Conservation (phyloP, 805 yeast species). For the Grigorovia yakushimaensis region DNA sequence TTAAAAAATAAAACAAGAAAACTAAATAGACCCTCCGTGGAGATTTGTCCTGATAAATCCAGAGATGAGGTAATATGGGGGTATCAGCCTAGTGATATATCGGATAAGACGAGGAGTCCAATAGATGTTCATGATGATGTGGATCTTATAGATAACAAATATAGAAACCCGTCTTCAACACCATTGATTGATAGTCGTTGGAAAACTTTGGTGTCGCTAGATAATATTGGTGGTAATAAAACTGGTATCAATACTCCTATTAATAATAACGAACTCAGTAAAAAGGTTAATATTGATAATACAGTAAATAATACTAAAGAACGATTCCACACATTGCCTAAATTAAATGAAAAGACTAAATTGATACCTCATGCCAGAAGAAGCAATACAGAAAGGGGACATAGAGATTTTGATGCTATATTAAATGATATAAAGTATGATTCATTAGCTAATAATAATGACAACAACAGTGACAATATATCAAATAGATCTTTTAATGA, state of each 20-base stretch:
- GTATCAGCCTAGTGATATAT: conserved; percentile 18
- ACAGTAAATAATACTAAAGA: not conserved
- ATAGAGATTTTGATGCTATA: conserved; percentile 26
- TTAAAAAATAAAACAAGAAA: not conserved
- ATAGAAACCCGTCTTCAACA: conserved; percentile 23
- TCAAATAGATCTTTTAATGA: conserved; percentile 6
- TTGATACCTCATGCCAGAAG: not conserved
- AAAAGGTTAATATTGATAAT: too few relatives aligned
- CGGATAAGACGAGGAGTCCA: conserved; percentile 12
- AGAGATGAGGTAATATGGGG: conserved; percentile 27
- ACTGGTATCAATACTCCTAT: not conserved
- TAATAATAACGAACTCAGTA: not conserved
- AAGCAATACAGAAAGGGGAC: not conserved
- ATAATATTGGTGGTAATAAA: not conserved
- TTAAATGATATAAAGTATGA: conserved; percentile 22
- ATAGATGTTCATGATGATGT: conserved; percentile 12
- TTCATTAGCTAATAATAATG: not conserved
- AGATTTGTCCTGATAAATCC: not conserved
- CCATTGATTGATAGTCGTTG: conserved; percentile 22
- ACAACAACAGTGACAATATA: not conserved
- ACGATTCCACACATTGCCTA: not conserved
- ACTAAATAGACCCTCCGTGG: not conserved
- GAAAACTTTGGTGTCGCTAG: conserved; percentile 19
- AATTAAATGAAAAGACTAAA: not conserved
- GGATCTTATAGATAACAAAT: conserved; percentile 3